These are phyloP conservation scores for Gamarada debralockiae DNA, from an alignment of 495 filamentous ascomycete species.

Conservation along the genomic window DNA sequence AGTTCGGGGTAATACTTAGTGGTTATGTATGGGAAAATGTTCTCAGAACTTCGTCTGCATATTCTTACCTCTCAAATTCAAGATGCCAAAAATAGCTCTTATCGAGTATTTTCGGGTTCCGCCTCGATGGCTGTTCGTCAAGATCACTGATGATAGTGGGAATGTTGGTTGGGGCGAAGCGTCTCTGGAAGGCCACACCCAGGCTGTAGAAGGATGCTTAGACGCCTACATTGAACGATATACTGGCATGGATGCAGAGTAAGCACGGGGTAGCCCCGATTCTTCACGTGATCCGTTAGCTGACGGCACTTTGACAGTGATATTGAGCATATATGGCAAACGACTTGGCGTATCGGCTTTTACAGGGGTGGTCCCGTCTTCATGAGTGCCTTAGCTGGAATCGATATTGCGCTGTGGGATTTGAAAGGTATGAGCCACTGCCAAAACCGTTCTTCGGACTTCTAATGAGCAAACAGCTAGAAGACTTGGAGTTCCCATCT, in stretches of 20 bases:
- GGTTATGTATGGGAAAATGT: too few species aligned
- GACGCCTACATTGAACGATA: slow-evolving; percentile 62
- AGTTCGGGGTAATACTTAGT: too few species aligned
- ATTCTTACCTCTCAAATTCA: too few species aligned
- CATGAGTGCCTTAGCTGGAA: slow-evolving; percentile 74
- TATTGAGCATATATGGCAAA: slow-evolving; percentile 81
- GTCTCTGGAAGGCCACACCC: slow-evolving; percentile 70
- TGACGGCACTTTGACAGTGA: slow-evolving; percentile 42
- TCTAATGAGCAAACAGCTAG: slow-evolving; percentile 27
- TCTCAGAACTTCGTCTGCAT: too few species aligned
- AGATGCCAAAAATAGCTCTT: slow-evolving; percentile 62
- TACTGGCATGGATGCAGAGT: slow-evolving; percentile 71
- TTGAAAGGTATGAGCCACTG: slow-evolving; percentile 45
- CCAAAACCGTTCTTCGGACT: background rate
- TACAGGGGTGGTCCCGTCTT: slow-evolving; percentile 83
- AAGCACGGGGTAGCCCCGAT: background rate
- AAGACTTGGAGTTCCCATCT: slow-evolving; percentile 64
- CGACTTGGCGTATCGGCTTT: slow-evolving; percentile 64
- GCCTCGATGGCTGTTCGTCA: slow-evolving; percentile 78
- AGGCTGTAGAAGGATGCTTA: slow-evolving; percentile 72
- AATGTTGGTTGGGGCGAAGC: slow-evolving; percentile 76
- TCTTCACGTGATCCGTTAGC: background rate
- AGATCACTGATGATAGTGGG: slow-evolving; percentile 61
- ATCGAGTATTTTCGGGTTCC: slow-evolving; percentile 75
- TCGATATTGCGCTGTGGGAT: slow-evolving; percentile 85